phyloP scores from a whole-genome alignment of 2,329 filamentous ascomycete genomes.

The Phialophora chinensis region DNA sequence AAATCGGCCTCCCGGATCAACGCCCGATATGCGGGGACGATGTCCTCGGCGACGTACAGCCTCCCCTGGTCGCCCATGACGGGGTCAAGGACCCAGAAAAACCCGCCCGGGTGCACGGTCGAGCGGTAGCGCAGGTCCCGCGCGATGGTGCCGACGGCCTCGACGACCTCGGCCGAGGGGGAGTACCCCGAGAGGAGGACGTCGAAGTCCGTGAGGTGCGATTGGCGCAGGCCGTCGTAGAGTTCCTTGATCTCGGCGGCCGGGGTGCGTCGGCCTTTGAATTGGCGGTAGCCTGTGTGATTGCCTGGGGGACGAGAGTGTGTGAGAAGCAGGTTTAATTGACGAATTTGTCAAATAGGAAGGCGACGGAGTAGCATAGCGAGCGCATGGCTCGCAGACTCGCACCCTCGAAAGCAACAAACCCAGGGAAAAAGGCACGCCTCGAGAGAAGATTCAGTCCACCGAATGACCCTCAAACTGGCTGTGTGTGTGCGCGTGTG shows the following conservation, averaged over 20 bases:
- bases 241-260: slow-evolving; percentile 83
- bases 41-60: slow-evolving; percentile 88
- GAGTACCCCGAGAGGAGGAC: slow-evolving; percentile 95
- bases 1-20: slow-evolving; percentile 83
- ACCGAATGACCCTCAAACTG: too few relatives aligned
- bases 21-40: slow-evolving; percentile 86
- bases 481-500: neutral
- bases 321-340: neutral
- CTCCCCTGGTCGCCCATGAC: slow-evolving; percentile 97
- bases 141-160: slow-evolving; percentile 82
- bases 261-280: slow-evolving; percentile 81
- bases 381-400: neutral
- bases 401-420: neutral
- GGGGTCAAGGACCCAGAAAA: slow-evolving; percentile 76
- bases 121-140: slow-evolving; percentile 70
- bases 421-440: too few relatives aligned
- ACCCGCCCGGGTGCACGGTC: slow-evolving; percentile 31
- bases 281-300: slow-evolving; percentile 88
- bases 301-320: slow-evolving; percentile 68
- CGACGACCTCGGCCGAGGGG: slow-evolving; percentile 81
- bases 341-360: neutral
- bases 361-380: neutral
- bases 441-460: neutral
- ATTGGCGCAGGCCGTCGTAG: slow-evolving; percentile 82
- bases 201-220: slow-evolving; percentile 85